Conservation (phyloP, 1,284 basidiomycete species). For the Irpex lacteus region DNA sequence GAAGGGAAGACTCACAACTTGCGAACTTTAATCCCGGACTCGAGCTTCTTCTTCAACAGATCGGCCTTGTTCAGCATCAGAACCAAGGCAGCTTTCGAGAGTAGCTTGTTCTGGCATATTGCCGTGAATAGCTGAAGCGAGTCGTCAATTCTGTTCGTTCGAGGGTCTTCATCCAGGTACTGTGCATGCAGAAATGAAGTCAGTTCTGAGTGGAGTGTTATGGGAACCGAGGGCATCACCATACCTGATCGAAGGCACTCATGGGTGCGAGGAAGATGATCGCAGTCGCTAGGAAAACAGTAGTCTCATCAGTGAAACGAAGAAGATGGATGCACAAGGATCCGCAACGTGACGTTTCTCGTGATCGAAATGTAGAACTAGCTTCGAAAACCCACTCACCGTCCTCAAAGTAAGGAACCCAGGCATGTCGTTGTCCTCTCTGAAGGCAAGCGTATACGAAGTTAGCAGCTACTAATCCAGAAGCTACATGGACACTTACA, state of each 20-base stretch:
- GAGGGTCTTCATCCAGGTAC: conserved; percentile 79
- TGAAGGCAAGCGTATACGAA: conserved; percentile 23
- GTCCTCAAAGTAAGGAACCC: conserved; percentile 82
- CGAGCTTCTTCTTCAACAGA: conserved; percentile 63
- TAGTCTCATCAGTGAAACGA: not conserved
- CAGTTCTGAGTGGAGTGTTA: not conserved
- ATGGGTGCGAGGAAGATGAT: conserved; percentile 78
- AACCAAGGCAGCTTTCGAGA: conserved; percentile 69
- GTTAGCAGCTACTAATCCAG: not conserved
- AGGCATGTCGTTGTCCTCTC: conserved; percentile 69
- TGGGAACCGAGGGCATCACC: conserved; percentile 12
- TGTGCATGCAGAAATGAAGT: conserved; percentile 23
- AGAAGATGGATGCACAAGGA: too few species aligned
- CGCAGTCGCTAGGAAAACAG: conserved; percentile 49
- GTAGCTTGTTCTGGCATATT: conserved; percentile 70
- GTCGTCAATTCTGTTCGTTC: conserved; percentile 76
- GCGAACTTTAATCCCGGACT: conserved; percentile 59
- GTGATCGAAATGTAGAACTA: too few species aligned
- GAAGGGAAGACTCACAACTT: conserved; percentile 55
- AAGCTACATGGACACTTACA: conserved; percentile 45
- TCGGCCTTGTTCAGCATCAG: conserved; percentile 79
- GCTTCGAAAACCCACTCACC: conserved; percentile 41
- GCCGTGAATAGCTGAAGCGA: conserved; percentile 73
- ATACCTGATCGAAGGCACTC: conserved; percentile 79
- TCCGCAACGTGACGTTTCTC: too few species aligned